Base-by-base conservation (phyloP, 352 stramenopile species). In the Phytopythium sindhum region DNA sequence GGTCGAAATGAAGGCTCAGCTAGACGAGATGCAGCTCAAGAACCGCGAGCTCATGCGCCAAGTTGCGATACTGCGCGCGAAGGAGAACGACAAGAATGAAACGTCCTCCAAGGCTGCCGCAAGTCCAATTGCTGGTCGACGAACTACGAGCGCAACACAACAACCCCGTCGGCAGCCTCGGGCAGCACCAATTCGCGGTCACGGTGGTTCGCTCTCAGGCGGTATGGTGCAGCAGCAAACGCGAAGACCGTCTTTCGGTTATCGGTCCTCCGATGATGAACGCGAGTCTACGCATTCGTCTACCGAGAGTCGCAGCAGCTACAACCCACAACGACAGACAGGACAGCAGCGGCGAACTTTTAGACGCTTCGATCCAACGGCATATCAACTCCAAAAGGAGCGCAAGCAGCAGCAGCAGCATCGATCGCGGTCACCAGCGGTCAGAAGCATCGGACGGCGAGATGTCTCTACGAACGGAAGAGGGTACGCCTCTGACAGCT, bases 41-140 rank as follows among this genome's bases (percentile, higher is more conserved):
- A 94, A 94, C 60, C 80, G 82, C 28, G 83, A 94, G 33, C 64
- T 94, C 4, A 64, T 91, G 39, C 80, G 83, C 0, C 83, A 94
- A 57, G 72, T 94, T 15, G 85, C 85, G 4, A 83, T 94, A 39
- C 72, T 81, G 0, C 68, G 82, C 52, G 68, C 74, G 19, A 88
- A 87, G 60, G 65, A 59, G 23, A 65, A 63, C 2, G 51, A 62
- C 33, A 51, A 23, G 39, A 53, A 17, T 48, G 61, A 19, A 9
- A 26, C 24, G 52, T 2, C 17, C 17, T 7, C 59, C 29, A 57
- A 39, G 23, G 12, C 52, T 21, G 4, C 33, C 23, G 31, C 21
- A 4, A 42, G 19, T 31, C 33, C n/a, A 33, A 59, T 15, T 31
- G 21, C 17, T 11, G n/a, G 14, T 60, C 54, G 37, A 24, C 35